Evolutionary conservation across 257 asterid genomes (phyloP).

Genomic region (Solanum verrucosum): DNA sequence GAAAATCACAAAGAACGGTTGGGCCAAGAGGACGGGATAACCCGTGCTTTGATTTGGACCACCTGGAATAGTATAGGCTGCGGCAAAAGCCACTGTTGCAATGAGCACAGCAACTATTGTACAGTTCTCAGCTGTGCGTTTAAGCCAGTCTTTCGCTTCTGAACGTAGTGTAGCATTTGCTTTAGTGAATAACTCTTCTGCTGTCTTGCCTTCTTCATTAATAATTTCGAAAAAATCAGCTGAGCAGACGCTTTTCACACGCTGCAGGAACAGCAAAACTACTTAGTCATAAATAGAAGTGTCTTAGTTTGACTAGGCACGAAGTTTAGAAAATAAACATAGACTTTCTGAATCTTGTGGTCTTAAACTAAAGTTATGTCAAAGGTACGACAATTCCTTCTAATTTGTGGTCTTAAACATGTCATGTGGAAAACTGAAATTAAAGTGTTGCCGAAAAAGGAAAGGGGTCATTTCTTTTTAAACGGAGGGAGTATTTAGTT

Average conservation of each 20-base stretch:
- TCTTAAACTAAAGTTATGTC: too few species aligned
- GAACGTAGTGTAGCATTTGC: not conserved
- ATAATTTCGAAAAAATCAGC: not conserved
- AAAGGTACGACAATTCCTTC: too few species aligned
- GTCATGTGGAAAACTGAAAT: not conserved
- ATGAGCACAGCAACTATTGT: conserved; percentile 10
- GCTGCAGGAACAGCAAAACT: not conserved
- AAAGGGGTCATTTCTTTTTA: not conserved
- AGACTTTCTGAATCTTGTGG: not conserved
- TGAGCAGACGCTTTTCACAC: not conserved
- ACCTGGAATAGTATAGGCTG: conserved; percentile 12
- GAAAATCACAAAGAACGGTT: conserved; percentile 1
- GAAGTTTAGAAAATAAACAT: not conserved
- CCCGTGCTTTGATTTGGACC: conserved; percentile 8
- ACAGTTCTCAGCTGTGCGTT: conserved; percentile 8
- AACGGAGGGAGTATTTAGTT: not conserved
- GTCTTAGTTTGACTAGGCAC: not conserved
- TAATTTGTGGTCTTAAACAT: not conserved
- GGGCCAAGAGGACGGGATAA: not conserved
- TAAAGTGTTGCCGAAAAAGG: not conserved
- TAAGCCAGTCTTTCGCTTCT: conserved; percentile 7
- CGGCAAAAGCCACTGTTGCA: conserved; percentile 16
- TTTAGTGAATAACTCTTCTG: not conserved
- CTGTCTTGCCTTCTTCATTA: not conserved
- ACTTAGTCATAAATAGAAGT: not conserved